phyloP scores from a whole-genome alignment of 2,329 filamentous ascomycete species.

The Xylaria sp. region DNA sequence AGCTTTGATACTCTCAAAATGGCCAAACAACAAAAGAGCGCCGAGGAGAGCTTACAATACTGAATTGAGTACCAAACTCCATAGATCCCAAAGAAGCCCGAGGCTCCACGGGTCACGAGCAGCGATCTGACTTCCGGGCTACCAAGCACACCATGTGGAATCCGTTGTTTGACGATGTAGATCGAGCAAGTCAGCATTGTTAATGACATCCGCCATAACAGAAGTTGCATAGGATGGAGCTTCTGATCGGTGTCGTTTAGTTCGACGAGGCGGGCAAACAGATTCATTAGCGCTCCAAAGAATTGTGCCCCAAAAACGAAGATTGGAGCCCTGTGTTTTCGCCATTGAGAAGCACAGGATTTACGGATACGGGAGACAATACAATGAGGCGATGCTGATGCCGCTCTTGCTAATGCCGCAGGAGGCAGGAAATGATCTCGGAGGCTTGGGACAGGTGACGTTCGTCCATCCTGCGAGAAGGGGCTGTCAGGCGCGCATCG shows the following conservation, averaged over 20 bases:
- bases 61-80: conserved; percentile 66
- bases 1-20: too few species aligned
- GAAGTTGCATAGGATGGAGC: conserved; percentile 81
- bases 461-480: conserved; percentile 44
- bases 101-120: conserved; percentile 68
- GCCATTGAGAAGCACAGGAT: conserved; percentile 40
- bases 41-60: conserved; percentile 8
- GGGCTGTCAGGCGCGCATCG: conserved; percentile 50
- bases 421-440: conserved; percentile 14
- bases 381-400: not conserved
- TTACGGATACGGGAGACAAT: conserved; percentile 9
- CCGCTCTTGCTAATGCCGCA: conserved; percentile 9
- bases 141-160: conserved; percentile 66
- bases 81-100: conserved; percentile 79
- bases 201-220: conserved; percentile 79
- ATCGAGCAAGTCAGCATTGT: conserved; percentile 68
- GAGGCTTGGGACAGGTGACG: conserved; percentile 30
- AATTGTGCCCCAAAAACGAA: conserved; percentile 77
- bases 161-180: conserved; percentile 70
- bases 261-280: conserved; percentile 77
- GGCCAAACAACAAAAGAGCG: not conserved
- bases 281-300: conserved; percentile 86
- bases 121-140: conserved; percentile 68
- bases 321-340: conserved; percentile 71
- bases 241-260: conserved; percentile 53